Conservation (phyloP, 2,329 filamentous ascomycete species). For the Aspergillus fischeri region DNA sequence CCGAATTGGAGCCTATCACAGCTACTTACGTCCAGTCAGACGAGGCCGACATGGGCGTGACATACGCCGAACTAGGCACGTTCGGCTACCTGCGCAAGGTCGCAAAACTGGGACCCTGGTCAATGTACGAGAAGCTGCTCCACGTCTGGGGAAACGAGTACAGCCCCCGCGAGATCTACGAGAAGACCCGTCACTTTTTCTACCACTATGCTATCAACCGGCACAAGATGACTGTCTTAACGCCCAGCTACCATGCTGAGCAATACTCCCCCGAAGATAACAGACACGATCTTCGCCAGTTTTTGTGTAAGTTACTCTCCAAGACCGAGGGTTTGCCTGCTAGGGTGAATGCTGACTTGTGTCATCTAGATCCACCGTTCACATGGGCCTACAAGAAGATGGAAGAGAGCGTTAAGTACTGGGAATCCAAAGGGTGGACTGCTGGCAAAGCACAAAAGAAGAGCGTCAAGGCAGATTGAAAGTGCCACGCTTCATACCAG, state of each 20-base stretch:
- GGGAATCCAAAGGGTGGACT: conserved; percentile 38
- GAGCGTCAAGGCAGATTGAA: conserved; percentile 32
- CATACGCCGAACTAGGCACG: conserved; percentile 51
- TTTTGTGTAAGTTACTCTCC: conserved; percentile 40
- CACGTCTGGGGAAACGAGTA: conserved; percentile 45
- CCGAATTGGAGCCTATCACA: conserved; percentile 64
- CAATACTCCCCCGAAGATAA: conserved; percentile 56
- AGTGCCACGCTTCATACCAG: background rate
- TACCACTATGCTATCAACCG: conserved; percentile 58
- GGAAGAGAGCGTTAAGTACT: conserved; percentile 42
- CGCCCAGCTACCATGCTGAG: conserved; percentile 53
- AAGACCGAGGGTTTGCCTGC: background rate
- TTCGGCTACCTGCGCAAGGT: conserved; percentile 55
- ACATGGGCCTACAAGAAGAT: conserved; percentile 48
- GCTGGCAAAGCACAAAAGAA: conserved; percentile 31
- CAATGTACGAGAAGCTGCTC: conserved; percentile 51
- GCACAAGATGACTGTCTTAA: conserved; percentile 61
- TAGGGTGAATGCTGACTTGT: background rate
- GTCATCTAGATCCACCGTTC: conserved; percentile 33
- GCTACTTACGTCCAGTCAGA: conserved; percentile 57
- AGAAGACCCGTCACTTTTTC: conserved; percentile 45
- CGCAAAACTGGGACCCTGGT: conserved; percentile 51
- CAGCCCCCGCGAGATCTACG: conserved; percentile 43
- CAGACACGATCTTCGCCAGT: conserved; percentile 54
- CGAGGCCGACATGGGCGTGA: conserved; percentile 53